Evolutionary conservation across 2,329 filamentous ascomycete genomes (phyloP), one percentile per base, ranked within the genome.

Genomic region (Ophiognomonia clavigignenti-juglandacearum): DNA sequence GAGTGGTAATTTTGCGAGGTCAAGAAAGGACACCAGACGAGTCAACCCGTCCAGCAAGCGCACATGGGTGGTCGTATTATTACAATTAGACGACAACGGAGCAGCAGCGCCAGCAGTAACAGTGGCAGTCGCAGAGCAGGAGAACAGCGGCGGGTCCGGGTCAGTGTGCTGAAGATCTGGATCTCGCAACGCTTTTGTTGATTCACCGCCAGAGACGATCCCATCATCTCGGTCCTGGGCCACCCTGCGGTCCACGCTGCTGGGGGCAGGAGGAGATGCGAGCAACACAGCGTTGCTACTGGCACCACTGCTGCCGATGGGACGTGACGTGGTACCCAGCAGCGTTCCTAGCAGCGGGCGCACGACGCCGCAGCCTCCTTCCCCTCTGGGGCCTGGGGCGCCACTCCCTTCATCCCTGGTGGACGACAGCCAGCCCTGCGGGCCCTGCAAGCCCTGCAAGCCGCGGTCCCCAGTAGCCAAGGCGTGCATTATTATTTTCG

Each of bases 291-390:
- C n/a, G n/a, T n/a, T n/a, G n/a, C n/a, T n/a, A n/a, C n/a, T n/a
- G n/a, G n/a, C n/a, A n/a, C n/a, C n/a, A n/a, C n/a, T n/a, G n/a
- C n/a, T n/a, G 44, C 24, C 19, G 37, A 31, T 45, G 27, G 43
- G 23, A 35, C 26, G 48, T 37, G 48, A 47, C 32, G 48, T 47
- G 48, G 48, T 45, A 50, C 37, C 35, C 34, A 37, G 27, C n/a
- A 41, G 27, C 13, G 32, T 20, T 24, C 38, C 48, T 23, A 26
- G 22, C 24, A 31, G 43, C 36, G 20, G 38, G 32, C 35, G 27
- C 23, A 43, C 35, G 47, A 36, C 47, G 36, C 23, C 47, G 45
- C 24, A 10, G 6, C 38, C 42, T n/a, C 22, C 37, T 29, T 10
- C 3, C 20, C 18, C 19, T 4, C 9, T 20, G 34, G 26, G 22